A percentile compares a stretch with the other conserved stretches of the same genome.
Evolutionary conservation across 2,329 filamentous ascomycete species (phyloP).

Genomic region (Teratosphaeria viscida): DNA sequence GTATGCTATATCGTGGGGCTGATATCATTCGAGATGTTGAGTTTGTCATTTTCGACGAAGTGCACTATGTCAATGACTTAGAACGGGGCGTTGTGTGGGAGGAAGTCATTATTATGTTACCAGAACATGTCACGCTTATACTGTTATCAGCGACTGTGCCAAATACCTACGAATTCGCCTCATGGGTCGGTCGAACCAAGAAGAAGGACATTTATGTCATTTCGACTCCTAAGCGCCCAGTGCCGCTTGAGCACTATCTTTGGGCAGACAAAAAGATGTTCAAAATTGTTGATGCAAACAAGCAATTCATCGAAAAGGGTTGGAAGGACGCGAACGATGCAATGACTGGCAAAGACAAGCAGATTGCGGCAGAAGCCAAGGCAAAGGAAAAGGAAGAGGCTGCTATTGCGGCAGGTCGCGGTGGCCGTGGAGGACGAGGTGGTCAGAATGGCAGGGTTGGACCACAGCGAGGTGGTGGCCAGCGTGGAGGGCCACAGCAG

Average conservation of each 20-base stretch:
- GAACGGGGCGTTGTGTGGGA: slow-evolving; percentile 98
- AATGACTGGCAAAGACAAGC: slow-evolving; percentile 71
- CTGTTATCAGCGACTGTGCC: slow-evolving; percentile 91
- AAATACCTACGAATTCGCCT: slow-evolving; percentile 95
- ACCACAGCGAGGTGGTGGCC: slow-evolving; percentile 43
- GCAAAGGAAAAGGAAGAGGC: slow-evolving; percentile 35
- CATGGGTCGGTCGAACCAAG: slow-evolving; percentile 95
- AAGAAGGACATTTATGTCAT: slow-evolving; percentile 99
- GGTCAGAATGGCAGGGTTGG: slow-evolving; percentile 46
- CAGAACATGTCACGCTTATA: slow-evolving; percentile 92
- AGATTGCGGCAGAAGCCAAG: slow-evolving; percentile 42
- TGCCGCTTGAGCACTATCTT: slow-evolving; percentile 89
- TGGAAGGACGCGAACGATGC: slow-evolving; percentile 90
- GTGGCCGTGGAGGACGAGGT: slow-evolving; percentile 43
- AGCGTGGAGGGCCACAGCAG: slow-evolving; percentile 38
- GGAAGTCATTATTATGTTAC: slow-evolving; percentile 98
- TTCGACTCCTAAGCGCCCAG: slow-evolving; percentile 87
- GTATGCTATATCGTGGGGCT: slow-evolving; percentile 94
- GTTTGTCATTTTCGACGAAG: slow-evolving; percentile 97
- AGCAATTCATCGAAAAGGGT: slow-evolving; percentile 80
- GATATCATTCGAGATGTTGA: slow-evolving; percentile 95
- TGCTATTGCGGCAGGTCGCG: slow-evolving; percentile 41
- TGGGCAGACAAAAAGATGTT: slow-evolving; percentile 86
- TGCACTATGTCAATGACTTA: slow-evolving; percentile 95
- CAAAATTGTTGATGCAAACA: slow-evolving; percentile 90